These are phyloP conservation scores for Saccharomyces hybrid DNA, from an alignment of 1,139 yeast genomes.

Conservation along the genomic window DNA sequence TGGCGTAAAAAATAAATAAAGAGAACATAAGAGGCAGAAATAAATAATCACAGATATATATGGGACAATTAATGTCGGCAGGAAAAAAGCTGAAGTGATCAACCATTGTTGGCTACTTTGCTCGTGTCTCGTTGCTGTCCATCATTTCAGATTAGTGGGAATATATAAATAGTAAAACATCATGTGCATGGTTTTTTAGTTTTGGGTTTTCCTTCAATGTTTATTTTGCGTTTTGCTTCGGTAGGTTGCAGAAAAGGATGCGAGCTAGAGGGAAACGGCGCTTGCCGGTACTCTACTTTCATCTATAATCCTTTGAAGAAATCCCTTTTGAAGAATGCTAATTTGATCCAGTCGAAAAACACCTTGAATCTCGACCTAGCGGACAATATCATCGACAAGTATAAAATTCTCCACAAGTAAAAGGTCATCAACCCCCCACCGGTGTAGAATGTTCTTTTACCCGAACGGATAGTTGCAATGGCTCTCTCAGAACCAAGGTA, in stretches of 20 bases:
- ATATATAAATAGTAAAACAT: background rate
- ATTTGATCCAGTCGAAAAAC: constrained; percentile 81
- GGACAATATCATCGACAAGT: constrained; percentile 85
- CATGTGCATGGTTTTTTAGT: background rate
- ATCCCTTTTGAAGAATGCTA: constrained; percentile 86
- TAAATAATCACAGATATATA: background rate
- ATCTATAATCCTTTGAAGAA: constrained; percentile 37
- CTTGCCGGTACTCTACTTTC: background rate
- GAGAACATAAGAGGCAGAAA: background rate
- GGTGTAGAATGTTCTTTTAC: constrained; percentile 77
- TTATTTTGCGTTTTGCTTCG: background rate
- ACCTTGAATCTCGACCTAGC: constrained; percentile 83
- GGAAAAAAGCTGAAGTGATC: background rate
- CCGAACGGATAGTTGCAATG: constrained; percentile 88
- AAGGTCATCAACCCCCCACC: constrained; percentile 87
- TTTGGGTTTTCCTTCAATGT: no score
- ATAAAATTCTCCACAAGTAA: constrained; percentile 90
- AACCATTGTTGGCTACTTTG: background rate
- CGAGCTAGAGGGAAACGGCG: background rate
- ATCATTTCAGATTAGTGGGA: background rate
- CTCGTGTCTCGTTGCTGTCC: background rate
- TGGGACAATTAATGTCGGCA: background rate
- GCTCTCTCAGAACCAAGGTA: constrained; percentile 89
- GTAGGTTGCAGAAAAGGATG: background rate
- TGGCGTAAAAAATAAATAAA: background rate